Conservation (phyloP, 176 grass and related monocot genomes). For the Thalia dealbata region DNA sequence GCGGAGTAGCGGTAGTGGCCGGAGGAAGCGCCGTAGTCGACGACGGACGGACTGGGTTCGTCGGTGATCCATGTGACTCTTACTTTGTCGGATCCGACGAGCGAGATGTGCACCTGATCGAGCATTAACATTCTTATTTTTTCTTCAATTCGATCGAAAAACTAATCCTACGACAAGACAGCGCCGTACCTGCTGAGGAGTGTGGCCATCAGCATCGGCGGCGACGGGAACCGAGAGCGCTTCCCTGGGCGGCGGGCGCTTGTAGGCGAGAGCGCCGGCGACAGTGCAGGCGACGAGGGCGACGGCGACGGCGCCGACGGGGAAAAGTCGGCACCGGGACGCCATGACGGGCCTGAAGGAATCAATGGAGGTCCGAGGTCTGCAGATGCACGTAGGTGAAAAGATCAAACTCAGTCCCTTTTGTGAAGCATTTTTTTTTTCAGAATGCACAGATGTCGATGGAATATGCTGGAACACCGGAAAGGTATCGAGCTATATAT, state of each 20-base stretch:
- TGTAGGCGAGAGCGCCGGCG: conserved; percentile 16
- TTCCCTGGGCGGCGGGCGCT: conserved; percentile 26
- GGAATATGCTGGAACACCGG: too few relatives aligned
- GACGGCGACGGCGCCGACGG: neutral
- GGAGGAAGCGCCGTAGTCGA: conserved; percentile 41
- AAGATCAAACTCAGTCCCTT: too few relatives aligned
- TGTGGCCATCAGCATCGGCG: conserved; percentile 25
- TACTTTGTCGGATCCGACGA: conserved; percentile 41
- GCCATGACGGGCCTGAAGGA: too few relatives aligned
- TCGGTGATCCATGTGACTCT: conserved; percentile 70
- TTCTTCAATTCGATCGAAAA: too few relatives aligned
- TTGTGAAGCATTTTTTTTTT: too few relatives aligned
- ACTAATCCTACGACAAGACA: too few relatives aligned
- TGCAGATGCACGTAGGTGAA: too few relatives aligned
- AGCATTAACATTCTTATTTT: too few relatives aligned
- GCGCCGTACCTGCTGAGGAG: conserved; percentile 29
- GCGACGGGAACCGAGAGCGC: conserved; percentile 20
- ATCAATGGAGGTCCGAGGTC: too few relatives aligned
- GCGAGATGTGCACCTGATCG: conserved; percentile 52
- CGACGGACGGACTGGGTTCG: conserved; percentile 29
- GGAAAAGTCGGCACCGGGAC: too few relatives aligned
- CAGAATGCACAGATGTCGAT: too few relatives aligned
- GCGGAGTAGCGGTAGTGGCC: conserved; percentile 43
- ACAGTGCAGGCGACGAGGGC: neutral
- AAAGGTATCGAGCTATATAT: too few relatives aligned